Evolutionary conservation across 129 eudicot species (phyloP).

Genomic region (Saussurea involucrata): DNA sequence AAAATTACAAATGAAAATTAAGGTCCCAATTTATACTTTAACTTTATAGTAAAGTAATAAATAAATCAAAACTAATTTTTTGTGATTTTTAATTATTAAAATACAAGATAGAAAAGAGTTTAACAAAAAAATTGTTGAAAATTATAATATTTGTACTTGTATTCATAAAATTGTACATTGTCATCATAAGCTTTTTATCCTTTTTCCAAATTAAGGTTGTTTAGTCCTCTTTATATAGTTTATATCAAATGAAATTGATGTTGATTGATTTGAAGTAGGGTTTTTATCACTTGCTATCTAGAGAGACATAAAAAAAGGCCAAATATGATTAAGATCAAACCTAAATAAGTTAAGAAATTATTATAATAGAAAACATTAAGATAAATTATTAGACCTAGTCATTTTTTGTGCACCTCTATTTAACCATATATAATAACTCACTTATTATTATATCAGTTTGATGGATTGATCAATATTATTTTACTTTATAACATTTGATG

Average conservation of each 20-base stretch:
- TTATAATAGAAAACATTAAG: too few relatives aligned
- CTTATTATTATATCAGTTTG: not conserved
- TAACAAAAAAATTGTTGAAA: not conserved
- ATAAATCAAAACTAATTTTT: not conserved
- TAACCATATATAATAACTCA: not conserved
- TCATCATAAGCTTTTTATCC: not conserved
- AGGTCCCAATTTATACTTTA: conserved; percentile 2
- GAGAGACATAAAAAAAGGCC: not conserved
- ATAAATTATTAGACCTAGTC: not conserved
- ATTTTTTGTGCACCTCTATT: not conserved
- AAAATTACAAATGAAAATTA: not conserved
- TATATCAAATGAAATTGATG: not conserved
- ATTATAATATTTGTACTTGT: not conserved
- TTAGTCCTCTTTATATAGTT: not conserved
- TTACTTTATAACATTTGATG: not conserved
- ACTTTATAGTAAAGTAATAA: conserved; percentile 6
- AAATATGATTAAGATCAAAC: not conserved
- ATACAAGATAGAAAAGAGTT: not conserved
- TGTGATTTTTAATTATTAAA: not conserved
- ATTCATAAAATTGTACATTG: not conserved
- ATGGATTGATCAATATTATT: not conserved
- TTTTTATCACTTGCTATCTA: not conserved
- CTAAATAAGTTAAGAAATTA: too few relatives aligned
- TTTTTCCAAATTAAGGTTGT: not conserved
- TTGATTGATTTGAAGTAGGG: not conserved